phyloP scores from a whole-genome alignment of 2,329 filamentous ascomycete genomes.

The Ophiostoma sp. region DNA sequence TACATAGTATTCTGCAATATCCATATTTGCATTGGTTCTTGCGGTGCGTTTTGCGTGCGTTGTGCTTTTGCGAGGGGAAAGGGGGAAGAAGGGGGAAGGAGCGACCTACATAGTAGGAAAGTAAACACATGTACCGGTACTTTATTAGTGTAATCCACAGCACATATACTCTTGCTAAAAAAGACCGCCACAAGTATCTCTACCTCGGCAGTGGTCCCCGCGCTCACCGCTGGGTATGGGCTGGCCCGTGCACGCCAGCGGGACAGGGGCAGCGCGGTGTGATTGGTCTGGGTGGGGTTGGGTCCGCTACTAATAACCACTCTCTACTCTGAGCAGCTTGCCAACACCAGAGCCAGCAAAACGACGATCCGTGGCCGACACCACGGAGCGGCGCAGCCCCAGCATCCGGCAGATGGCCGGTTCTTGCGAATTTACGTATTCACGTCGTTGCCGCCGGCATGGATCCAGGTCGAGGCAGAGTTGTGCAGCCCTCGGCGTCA shows the following conservation, averaged over 20 bases:
- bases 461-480: no score
- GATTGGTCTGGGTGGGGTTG: constrained; percentile 20
- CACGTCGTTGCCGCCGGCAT: no score
- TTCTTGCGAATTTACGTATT: no score
- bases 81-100: neutral
- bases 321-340: neutral
- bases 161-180: neutral
- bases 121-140: constrained; percentile 3
- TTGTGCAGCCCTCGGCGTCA: no score
- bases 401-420: no score
- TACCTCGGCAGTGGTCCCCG: neutral
- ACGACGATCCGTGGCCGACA: neutral
- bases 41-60: constrained; percentile 11
- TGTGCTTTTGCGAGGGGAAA: constrained; percentile 17
- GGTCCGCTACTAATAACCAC: neutral
- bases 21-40: neutral
- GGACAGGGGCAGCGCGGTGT: constrained; percentile 20
- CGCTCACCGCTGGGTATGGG: constrained; percentile 23
- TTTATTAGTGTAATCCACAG: neutral
- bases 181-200: neutral
- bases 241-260: constrained; percentile 26
- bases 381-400: no score
- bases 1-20: neutral
- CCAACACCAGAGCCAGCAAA: neutral
- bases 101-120: neutral